Base-by-base conservation (phyloP, 495 filamentous ascomycete species). In the Ascodesmis nigricans region DNA sequence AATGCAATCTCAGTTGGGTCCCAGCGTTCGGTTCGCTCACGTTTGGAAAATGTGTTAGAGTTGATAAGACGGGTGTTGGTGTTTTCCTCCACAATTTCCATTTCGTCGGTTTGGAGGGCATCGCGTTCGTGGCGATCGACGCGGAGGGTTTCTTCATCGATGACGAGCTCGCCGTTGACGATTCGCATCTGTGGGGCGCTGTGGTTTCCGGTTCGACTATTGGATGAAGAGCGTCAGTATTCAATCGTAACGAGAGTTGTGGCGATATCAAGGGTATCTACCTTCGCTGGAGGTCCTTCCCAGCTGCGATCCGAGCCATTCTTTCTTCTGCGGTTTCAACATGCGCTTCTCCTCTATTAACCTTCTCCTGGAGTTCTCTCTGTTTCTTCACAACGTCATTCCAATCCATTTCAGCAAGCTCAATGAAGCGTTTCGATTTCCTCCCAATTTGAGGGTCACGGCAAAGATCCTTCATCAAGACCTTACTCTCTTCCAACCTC, bases 101-200 rank as follows among this genome's bases (percentile, higher is more conserved):
- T 60, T 0, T 52, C 57, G n/a, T 61, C 62, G 16, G 62, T 59
- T 16, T 59, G 59, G n/a, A 56, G 49, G 15, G 58, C 61, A 11
- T 72, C 75, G 26, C 66, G 63, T 14, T 75, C 73, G 38, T 82
- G 77, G 0, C 78, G 68, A 55, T 91, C 74, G 25, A 92, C 67
- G 17, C 70, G 61, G n/a, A 87, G 60, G 0, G 76, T 76, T n/a
- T 61, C 55, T 23, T 76, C 63, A 47, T 91, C 78, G 8, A 87
- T 55, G 4, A 83, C 72, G 41, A 93, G 80, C 43, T 79, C 62
- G 10, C 83, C 82, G 52, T 92, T 74, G 27, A 91, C 68, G 22
- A 90, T 65, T 33, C 73, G 61, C 60, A 78, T 69, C 3, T 63
- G 59, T 6, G 69, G 66, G 2, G 65, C 65, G 31, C 49, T n/a